Conservation (phyloP, 441 rosid species). For the Hura crepitans region DNA sequence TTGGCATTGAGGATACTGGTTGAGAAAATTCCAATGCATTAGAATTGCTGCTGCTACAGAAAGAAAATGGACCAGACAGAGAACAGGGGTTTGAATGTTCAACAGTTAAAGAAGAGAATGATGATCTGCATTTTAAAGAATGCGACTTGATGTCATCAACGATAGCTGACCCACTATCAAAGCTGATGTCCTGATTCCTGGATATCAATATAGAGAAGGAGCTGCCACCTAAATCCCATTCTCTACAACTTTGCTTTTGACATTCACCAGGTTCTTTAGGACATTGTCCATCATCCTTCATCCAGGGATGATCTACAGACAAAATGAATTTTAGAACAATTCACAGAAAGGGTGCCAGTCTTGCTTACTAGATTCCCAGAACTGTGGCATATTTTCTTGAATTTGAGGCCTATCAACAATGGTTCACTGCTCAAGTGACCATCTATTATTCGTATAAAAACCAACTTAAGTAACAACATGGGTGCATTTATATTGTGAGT, state of each 20-base stretch:
- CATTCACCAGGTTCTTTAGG: conserved; percentile 20
- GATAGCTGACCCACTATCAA: conserved; percentile 41
- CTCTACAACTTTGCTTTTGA: conserved; percentile 25
- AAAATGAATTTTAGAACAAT: neutral
- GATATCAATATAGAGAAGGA: conserved; percentile 36
- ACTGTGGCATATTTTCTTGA: neutral
- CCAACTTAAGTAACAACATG: neutral
- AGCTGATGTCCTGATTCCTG: conserved; percentile 60
- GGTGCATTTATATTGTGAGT: neutral
- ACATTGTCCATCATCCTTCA: conserved; percentile 31
- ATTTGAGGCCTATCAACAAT: neutral
- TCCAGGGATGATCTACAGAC: conserved; percentile 51
- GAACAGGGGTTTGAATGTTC: conserved; percentile 40
- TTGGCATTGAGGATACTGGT: conserved; percentile 46
- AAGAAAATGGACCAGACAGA: conserved; percentile 41
- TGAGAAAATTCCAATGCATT: conserved; percentile 33
- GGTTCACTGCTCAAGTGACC: neutral
- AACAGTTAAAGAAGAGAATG: conserved; percentile 42
- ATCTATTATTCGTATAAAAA: neutral
- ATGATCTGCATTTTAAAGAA: conserved; percentile 38
- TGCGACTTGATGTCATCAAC: conserved; percentile 36
- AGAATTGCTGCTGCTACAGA: conserved; percentile 30
- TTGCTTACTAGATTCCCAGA: neutral
- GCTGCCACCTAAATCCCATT: conserved; percentile 35
- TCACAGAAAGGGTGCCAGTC: neutral